Evolutionary conservation across 257 asterid genomes (phyloP).

Genomic region (Scutellaria galericulata): DNA sequence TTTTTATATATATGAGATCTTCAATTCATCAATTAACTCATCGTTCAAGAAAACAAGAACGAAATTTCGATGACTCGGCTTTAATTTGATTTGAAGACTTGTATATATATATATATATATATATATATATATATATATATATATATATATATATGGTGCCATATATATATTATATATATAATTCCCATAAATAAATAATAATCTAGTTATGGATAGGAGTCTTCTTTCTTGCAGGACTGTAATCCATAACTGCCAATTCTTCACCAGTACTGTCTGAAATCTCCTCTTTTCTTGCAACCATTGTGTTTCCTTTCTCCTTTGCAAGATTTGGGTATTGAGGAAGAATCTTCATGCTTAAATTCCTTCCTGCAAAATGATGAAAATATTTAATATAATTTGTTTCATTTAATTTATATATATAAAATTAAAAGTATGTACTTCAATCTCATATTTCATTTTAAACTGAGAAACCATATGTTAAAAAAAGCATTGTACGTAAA

Average conservation of each 20-base stretch:
- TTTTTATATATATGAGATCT: not conserved
- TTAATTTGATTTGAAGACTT: too few species aligned
- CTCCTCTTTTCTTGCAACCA: conserved; percentile 31
- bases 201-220: conserved; percentile 46
- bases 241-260: conserved; percentile 36
- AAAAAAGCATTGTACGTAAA: not conserved
- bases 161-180: not conserved
- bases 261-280: not conserved
- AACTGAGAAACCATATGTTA: not conserved
- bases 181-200: not conserved
- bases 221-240: conserved; percentile 44
- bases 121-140: not conserved
- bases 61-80: too few species aligned
- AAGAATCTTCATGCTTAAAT: conserved; percentile 22
- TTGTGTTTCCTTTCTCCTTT: not conserved
- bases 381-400: too few species aligned
- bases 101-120: too few species aligned
- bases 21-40: not conserved
- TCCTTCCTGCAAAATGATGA: conserved; percentile 32
- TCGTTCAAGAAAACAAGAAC: too few species aligned
- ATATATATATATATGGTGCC: too few species aligned
- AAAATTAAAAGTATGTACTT: too few species aligned
- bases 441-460: too few species aligned
- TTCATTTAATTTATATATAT: too few species aligned
- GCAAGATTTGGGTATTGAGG: conserved; percentile 7